phyloP scores from a whole-genome alignment of 2,329 filamentous ascomycete species.

The Ophiostoma sp. region DNA sequence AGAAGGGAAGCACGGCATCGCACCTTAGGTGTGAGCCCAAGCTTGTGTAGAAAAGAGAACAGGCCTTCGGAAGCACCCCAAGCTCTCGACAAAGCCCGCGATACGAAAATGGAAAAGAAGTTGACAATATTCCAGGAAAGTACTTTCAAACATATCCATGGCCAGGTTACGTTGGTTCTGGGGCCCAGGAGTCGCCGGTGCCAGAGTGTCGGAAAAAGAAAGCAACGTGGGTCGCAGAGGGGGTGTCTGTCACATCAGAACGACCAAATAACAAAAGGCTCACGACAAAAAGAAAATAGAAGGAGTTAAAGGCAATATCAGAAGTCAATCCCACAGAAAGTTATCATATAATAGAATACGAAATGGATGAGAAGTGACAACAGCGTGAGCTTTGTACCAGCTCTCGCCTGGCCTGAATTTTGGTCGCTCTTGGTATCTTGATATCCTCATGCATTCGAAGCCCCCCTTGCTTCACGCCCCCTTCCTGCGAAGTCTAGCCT shows the following conservation, averaged over 20 bases:
- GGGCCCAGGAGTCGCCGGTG: neutral
- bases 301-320: neutral
- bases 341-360: neutral
- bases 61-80: neutral
- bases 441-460: neutral
- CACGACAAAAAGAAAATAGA: too few relatives aligned
- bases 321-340: neutral
- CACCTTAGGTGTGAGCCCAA: neutral
- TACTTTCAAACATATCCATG: neutral
- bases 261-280: neutral
- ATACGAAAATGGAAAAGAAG: neutral
- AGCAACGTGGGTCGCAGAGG: neutral
- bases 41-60: neutral
- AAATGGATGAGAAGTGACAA: neutral
- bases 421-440: too few relatives aligned
- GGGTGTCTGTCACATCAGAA: neutral
- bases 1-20: neutral
- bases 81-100: neutral
- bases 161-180: neutral
- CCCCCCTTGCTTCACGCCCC: constrained; percentile 8
- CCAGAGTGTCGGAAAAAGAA: constrained; percentile 7
- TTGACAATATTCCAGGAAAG: neutral
- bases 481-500: neutral
- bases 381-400: neutral
- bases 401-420: neutral